These are phyloP conservation scores for Coccinonectria pachysandricola DNA, from an alignment of 2,329 filamentous ascomycete genomes.

Conservation along the genomic window DNA sequence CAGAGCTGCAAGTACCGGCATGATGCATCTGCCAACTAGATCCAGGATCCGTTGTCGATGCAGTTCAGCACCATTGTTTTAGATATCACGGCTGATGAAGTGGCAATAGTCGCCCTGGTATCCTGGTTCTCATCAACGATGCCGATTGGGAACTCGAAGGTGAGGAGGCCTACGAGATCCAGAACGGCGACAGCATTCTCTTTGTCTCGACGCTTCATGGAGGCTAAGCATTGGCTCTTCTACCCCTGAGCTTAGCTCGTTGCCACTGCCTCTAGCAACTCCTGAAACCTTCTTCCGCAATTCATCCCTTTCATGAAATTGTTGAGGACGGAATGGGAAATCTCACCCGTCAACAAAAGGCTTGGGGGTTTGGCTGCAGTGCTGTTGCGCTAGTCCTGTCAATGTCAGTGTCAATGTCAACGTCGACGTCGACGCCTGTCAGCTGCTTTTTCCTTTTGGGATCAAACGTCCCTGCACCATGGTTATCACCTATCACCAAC, in stretches of 20 bases:
- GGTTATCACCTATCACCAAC: no score
- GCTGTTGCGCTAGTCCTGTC: no score
- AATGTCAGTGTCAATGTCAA: no score
- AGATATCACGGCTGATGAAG: constrained; percentile 14
- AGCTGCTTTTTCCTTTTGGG: no score
- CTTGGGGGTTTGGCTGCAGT: no score
- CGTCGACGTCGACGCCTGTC: no score
- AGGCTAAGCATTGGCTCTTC: constrained; percentile 54
- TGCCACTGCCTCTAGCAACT: no score
- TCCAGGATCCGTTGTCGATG: constrained; percentile 2
- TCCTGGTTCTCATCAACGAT: constrained; percentile 94
- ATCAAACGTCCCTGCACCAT: no score
- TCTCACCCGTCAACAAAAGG: no score
- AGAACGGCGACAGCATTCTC: constrained; percentile 74
- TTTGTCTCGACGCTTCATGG: constrained; percentile 97
- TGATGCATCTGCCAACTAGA: constrained; percentile 2
- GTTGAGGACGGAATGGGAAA: constrained; percentile 6
- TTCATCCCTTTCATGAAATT: constrained; percentile 15
- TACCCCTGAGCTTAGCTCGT: no score
- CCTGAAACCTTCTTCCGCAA: no score
- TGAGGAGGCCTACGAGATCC: constrained; percentile 79
- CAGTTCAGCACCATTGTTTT: constrained; percentile 2
- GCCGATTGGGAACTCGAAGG: constrained; percentile 97
- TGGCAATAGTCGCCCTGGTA: constrained; percentile 69
- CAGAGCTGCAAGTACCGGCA: constrained; percentile 8